A percentile compares a stretch with the other conserved stretches of the same genome.
Conservation (phyloP, 169 alveolate genomes). For the Cystoisospora suis region DNA sequence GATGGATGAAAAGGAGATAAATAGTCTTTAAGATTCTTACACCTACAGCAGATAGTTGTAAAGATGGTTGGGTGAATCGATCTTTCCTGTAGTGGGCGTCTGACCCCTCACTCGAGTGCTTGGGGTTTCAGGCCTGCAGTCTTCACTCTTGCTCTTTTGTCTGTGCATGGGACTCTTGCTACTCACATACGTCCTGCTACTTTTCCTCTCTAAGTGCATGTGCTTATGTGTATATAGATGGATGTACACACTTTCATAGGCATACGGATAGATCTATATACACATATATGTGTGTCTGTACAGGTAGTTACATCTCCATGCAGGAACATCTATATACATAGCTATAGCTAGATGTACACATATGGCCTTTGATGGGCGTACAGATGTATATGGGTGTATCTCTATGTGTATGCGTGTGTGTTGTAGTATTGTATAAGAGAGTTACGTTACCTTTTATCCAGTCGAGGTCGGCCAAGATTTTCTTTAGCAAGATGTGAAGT, state of each 20-base stretch:
- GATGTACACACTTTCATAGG: not conserved
- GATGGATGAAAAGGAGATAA: too few species aligned
- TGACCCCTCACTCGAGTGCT: too few species aligned
- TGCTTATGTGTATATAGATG: not conserved
- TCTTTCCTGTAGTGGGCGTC: too few species aligned
- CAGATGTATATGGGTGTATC: not conserved
- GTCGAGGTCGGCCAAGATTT: not conserved
- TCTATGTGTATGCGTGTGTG: not conserved
- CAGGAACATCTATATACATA: not conserved
- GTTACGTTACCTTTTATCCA: not conserved
- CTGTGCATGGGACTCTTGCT: too few species aligned
- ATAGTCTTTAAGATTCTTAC: too few species aligned
- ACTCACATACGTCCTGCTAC: too few species aligned
- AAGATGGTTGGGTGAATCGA: too few species aligned
- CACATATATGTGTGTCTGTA: not conserved
- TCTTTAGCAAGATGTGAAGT: not conserved
- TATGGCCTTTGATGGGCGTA: not conserved
- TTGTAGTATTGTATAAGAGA: conserved; percentile 17
- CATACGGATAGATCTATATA: not conserved
- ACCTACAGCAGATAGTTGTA: too few species aligned
- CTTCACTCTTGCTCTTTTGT: too few species aligned
- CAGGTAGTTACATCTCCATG: too few species aligned
- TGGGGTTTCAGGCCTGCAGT: too few species aligned
- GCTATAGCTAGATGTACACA: not conserved
- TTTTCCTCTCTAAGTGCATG: not conserved